Percentiles rank a stretch among this genome's conserved stretches.
Evolutionary conservation across 371 early-diverging fungal species (phyloP).

Genomic region (Mortierella sp.): DNA sequence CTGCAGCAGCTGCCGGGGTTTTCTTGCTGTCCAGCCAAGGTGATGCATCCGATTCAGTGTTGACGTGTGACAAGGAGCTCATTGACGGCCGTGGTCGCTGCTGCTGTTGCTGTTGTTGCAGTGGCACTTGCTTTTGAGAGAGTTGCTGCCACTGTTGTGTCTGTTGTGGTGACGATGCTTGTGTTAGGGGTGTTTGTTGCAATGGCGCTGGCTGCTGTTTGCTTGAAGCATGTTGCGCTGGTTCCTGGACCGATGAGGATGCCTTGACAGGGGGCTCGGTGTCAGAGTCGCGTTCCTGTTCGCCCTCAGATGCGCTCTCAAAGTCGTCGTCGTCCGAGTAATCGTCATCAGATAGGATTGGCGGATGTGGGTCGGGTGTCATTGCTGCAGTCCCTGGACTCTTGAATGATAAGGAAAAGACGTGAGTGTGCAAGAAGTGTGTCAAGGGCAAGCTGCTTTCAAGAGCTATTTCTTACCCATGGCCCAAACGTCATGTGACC

Average conservation of each 20-base stretch:
- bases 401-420: background rate
- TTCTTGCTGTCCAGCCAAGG: background rate
- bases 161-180: background rate
- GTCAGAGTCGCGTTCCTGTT: slow-evolving; percentile 7
- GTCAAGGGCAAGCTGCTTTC: background rate
- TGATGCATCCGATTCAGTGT: background rate
- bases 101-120: background rate
- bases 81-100: background rate
- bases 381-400: background rate
- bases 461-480: too few relatives aligned
- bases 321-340: slow-evolving; percentile 35
- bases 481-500: background rate
- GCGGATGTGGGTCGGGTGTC: slow-evolving; percentile 7
- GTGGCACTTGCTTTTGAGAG: background rate
- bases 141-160: background rate
- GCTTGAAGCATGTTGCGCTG: background rate
- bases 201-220: background rate
- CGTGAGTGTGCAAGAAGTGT: background rate
- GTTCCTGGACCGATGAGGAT: too few relatives aligned
- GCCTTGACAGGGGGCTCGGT: background rate
- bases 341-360: background rate
- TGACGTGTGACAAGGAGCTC: background rate
- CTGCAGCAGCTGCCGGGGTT: background rate
- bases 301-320: slow-evolving; percentile 45
- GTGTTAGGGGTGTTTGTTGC: background rate